A percentile compares a stretch with the other conserved stretches of the same genome.
phyloP scores from a whole-genome alignment of 2,329 filamentous ascomycete genomes.

The Colletotrichum endophyticum region DNA sequence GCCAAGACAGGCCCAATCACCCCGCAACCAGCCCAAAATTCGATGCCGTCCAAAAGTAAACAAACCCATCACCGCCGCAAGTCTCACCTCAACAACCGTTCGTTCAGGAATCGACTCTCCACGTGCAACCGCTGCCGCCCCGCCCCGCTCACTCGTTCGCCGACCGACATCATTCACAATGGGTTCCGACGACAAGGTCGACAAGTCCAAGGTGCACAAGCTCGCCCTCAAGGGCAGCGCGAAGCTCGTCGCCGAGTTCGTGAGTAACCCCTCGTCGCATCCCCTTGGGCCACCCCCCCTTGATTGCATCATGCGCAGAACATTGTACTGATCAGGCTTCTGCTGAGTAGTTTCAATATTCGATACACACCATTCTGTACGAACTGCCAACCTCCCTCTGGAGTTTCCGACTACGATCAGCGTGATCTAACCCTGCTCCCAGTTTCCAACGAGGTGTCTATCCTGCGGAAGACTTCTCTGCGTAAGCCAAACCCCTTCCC shows the following conservation, averaged over 20 bases:
- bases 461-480: conserved; percentile 94
- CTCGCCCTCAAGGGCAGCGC: conserved; percentile 84
- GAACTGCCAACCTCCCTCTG: conserved; percentile 26
- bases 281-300: neutral
- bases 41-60: conserved; percentile 11
- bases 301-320: neutral
- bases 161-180: neutral
- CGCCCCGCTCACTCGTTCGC: neutral
- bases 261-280: conserved; percentile 50
- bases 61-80: neutral
- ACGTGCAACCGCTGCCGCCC: neutral
- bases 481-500: conserved; percentile 57
- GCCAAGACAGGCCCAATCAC: conserved; percentile 8
- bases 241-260: conserved; percentile 94
- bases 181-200: conserved; percentile 29
- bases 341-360: conserved; percentile 82
- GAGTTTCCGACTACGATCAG: neutral
- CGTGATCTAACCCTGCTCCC: conserved; percentile 14
- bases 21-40: conserved; percentile 11
- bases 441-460: conserved; percentile 88
- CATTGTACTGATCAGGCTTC: conserved; percentile 19
- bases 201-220: conserved; percentile 93
- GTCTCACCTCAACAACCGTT: neutral
- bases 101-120: neutral
- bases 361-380: conserved; percentile 94